Evolutionary conservation across 495 filamentous ascomycete species (phyloP), one percentile per base, ranked within the genome.

Genomic region (Penicillium waksmanii): DNA sequence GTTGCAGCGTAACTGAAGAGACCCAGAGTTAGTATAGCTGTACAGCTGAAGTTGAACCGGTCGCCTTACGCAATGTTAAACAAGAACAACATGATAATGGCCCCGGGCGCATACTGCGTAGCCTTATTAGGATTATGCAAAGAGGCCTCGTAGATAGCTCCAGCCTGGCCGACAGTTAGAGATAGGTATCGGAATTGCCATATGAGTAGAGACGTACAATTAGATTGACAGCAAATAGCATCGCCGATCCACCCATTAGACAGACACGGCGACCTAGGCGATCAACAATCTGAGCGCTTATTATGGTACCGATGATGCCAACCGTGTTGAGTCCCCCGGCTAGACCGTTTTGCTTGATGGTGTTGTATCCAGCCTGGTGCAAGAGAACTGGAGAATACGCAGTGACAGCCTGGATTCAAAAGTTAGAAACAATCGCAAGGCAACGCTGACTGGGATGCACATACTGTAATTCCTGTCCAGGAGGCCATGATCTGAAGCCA

Each of bases 401-500:
- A 5, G 73, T 77, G 23, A 82, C 64, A 8, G 71, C 73, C 73
- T 75, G 44, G 0, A 2, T 12, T n/a, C 4, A n/a, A n/a, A 31
- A 31, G 27, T 31, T 31, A 31, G 27, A 31, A 31, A 31, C 27
- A 31, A 31, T 31, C 3, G 0, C 27, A 31, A 8, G 3, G 6
- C 27, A 31, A 31, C 44, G 10, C 12, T 25, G 21, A 4, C 15
- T 40, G 11, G 3, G 12, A 15, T 25, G 44, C 35, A 46, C 73
- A 60, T 55, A 78, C 80, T 17, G 79, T 80, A 54, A 82, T 81
- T 21, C 79, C 77, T 1, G 79, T 80, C 79, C 79, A 82, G 5
- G 72, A 77, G 0, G 69, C 77, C 80, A 83, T 84, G 46, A 83
- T 82, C 51, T 85, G 82, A 7, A 84, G 73, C 70, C 73, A 82